These are phyloP conservation scores for Cutaneotrichosporon cutaneum DNA, from an alignment of 1,284 basidiomycete genomes.

Conservation along the genomic window DNA sequence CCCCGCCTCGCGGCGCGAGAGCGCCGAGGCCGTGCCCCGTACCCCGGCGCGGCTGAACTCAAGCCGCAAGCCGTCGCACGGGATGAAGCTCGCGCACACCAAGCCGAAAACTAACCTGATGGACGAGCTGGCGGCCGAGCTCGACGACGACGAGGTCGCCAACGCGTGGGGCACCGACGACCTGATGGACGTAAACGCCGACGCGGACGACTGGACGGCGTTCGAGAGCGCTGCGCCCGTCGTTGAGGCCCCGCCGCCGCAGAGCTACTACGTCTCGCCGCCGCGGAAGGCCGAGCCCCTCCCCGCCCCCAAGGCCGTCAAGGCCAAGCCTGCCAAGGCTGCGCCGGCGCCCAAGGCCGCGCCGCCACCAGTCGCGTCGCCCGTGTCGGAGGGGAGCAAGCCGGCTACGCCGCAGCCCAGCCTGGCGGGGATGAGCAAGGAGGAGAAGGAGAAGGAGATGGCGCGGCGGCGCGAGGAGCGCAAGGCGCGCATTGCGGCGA, in stretches of 20 bases:
- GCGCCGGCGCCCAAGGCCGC: conserved; percentile 11
- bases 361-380: conserved; percentile 14
- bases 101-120: conserved; percentile 51
- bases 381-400: conserved; percentile 10
- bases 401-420: conserved; percentile 29
- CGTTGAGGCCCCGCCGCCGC: conserved; percentile 39
- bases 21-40: conserved; percentile 6
- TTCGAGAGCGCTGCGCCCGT: conserved; percentile 66
- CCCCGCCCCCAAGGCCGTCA: conserved; percentile 13
- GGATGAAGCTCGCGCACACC: conserved; percentile 67
- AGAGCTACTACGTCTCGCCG: conserved; percentile 38
- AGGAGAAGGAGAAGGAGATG: conserved; percentile 86
- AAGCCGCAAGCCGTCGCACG: conserved; percentile 31
- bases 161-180: conserved; percentile 70
- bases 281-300: conserved; percentile 4
- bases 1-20: conserved; percentile 26
- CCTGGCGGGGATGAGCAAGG: conserved; percentile 64
- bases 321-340: not conserved
- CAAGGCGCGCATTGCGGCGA: conserved; percentile 58
- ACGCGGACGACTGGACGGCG: conserved; percentile 84
- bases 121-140: conserved; percentile 60
- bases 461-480: conserved; percentile 81
- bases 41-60: not conserved
- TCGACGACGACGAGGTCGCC: conserved; percentile 54
- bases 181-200: conserved; percentile 82